A percentile compares a stretch with the other conserved stretches of the same genome.
Conservation (phyloP, 2,329 filamentous ascomycete species). For the Colletotrichum horii region DNA sequence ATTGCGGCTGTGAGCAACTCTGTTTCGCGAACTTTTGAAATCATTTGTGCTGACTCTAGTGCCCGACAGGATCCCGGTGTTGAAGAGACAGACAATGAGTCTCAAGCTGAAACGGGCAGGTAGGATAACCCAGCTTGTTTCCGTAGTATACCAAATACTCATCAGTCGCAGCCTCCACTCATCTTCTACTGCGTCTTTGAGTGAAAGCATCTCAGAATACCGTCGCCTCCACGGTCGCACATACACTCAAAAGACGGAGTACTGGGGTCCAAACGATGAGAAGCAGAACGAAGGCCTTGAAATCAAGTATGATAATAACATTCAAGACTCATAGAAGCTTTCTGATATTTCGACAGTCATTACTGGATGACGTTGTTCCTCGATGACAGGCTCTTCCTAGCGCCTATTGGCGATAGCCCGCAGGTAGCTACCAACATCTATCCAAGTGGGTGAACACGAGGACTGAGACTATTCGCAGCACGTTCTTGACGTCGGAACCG, state of each 20-base stretch:
- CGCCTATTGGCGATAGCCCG: constrained; percentile 36
- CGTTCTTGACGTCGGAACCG: constrained; percentile 48
- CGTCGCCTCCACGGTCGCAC: background rate
- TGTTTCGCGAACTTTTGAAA: background rate
- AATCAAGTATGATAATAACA: background rate
- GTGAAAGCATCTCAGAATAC: background rate
- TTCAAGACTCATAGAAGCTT: background rate
- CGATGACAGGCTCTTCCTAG: constrained; percentile 38
- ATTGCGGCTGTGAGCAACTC: background rate
- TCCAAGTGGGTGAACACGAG: background rate
- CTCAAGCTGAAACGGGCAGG: background rate
- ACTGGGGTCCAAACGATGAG: background rate
- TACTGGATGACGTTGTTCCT: constrained; percentile 29
- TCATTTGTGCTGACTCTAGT: background rate
- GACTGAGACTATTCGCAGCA: constrained; percentile 23
- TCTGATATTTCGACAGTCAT: background rate
- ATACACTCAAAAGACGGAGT: background rate
- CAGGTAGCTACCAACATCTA: background rate
- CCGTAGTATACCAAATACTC: background rate
- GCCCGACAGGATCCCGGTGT: background rate
- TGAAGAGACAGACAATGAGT: background rate
- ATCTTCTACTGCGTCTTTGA: background rate
- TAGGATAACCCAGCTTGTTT: background rate
- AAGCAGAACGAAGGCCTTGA: background rate
- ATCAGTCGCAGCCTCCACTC: background rate